Percentiles rank a stretch among this genome's conserved stretches.
Evolutionary conservation across 2,329 filamentous ascomycete species (phyloP).

Genomic region (Calonectria leucothoes): DNA sequence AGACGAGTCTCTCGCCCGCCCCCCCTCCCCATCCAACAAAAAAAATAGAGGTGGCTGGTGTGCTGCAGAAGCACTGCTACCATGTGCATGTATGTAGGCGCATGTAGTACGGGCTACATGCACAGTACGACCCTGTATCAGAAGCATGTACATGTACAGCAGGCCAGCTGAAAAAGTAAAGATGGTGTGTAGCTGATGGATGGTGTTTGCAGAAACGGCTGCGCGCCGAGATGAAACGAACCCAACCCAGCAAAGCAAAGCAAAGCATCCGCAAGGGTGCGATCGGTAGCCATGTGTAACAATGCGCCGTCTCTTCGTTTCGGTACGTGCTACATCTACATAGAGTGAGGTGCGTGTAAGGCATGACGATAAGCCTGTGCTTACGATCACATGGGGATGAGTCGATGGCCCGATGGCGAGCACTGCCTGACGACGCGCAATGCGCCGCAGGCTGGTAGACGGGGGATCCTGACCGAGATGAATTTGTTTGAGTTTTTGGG

Average conservation of each 20-base stretch:
- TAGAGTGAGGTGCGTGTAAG: background rate
- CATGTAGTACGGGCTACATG: background rate
- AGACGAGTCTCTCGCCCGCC: background rate
- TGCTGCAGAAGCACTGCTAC: slow-evolving; percentile 5
- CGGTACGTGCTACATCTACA: slow-evolving; percentile 1
- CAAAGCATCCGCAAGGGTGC: background rate
- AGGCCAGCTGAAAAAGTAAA: slow-evolving; percentile 3
- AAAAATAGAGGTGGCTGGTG: background rate
- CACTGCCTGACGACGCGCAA: slow-evolving; percentile 9
- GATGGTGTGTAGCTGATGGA: background rate
- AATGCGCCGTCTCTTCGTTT: background rate
- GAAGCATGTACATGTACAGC: background rate
- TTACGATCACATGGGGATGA: slow-evolving; percentile 1
- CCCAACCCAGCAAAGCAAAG: slow-evolving; percentile 1
- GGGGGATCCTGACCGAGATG: background rate
- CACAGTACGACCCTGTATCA: slow-evolving; percentile 1
- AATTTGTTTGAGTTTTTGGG: slow-evolving; percentile 10
- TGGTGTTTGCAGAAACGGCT: slow-evolving; percentile 16
- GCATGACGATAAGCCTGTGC: slow-evolving; percentile 7
- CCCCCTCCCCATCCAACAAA: background rate
- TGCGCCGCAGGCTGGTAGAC: background rate
- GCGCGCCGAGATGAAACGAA: slow-evolving; percentile 6
- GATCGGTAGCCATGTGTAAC: background rate
- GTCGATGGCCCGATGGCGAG: background rate
- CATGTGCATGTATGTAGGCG: background rate